These are phyloP conservation scores for Boechera divaricarpa DNA, from an alignment of 345 rosid species.

Conservation along the genomic window DNA sequence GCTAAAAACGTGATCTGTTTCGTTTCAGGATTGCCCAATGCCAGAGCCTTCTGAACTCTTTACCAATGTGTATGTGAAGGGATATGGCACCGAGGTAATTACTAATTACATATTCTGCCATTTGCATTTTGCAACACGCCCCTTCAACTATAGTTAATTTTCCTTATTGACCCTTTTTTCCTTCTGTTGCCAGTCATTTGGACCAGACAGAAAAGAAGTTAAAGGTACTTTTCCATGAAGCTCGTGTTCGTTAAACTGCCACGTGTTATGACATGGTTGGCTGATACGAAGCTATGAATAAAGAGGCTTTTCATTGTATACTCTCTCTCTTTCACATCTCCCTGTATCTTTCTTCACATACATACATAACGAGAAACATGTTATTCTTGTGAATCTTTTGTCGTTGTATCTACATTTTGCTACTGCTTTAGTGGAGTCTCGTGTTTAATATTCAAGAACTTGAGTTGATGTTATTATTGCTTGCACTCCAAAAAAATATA, in stretches of 20 bases:
- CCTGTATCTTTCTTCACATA: neutral
- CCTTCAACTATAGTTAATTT: neutral
- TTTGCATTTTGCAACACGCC: neutral
- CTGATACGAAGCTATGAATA: slow-evolving; percentile 26
- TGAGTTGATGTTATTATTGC: neutral
- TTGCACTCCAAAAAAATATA: slow-evolving; percentile 1
- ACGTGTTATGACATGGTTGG: neutral
- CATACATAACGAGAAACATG: neutral
- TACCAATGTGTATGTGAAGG: slow-evolving; percentile 79
- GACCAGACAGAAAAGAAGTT: slow-evolving; percentile 91
- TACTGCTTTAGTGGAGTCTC: neutral
- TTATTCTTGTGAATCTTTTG: slow-evolving; percentile 30
- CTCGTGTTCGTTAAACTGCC: slow-evolving; percentile 26
- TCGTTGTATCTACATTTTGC: slow-evolving; percentile 25
- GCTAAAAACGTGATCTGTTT: neutral
- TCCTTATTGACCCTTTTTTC: slow-evolving; percentile 1
- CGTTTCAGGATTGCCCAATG: slow-evolving; percentile 88
- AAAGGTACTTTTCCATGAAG: slow-evolving; percentile 70
- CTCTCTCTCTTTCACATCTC: neutral
- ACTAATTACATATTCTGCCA: slow-evolving; percentile 8
- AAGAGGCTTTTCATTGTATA: slow-evolving; percentile 11
- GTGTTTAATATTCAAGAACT: slow-evolving; percentile 11
- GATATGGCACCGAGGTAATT: slow-evolving; percentile 78
- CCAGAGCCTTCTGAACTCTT: slow-evolving; percentile 91
- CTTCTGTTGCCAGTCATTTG: slow-evolving; percentile 60